These are phyloP conservation scores for Aphanoascus verrucosus DNA, from an alignment of 2,329 filamentous ascomycete genomes.

Conservation along the genomic window DNA sequence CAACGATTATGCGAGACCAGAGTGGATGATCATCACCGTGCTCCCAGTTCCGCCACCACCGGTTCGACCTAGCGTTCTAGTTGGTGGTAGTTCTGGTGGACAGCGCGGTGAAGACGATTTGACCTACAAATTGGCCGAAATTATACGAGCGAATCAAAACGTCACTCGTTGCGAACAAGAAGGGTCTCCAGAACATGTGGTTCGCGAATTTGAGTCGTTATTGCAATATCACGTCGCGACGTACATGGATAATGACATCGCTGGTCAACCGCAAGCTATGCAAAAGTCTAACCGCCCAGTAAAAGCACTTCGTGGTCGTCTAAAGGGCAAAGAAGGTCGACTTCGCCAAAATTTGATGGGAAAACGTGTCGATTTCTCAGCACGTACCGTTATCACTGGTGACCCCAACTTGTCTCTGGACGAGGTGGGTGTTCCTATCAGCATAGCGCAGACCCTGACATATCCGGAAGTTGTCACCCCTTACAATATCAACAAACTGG, in stretches of 20 bases:
- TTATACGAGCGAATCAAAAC: conserved; percentile 93
- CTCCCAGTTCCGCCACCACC: conserved; percentile 91
- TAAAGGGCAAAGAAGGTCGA: conserved; percentile 98
- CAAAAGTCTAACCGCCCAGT: conserved; percentile 96
- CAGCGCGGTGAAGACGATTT: conserved; percentile 96
- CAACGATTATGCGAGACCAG: conserved; percentile 85
- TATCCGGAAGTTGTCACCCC: conserved; percentile 96
- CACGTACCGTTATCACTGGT: conserved; percentile 98
- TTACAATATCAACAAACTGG: conserved; percentile 92
- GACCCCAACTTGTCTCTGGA: conserved; percentile 94
- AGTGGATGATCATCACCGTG: conserved; percentile 97
- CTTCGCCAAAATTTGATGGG: conserved; percentile 98
- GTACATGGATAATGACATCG: conserved; percentile 99
- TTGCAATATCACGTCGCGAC: conserved; percentile 97
- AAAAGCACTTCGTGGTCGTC: conserved; percentile 88
- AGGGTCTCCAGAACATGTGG: conserved; percentile 82
- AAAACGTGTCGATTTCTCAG: conserved; percentile 98
- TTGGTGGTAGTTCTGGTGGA: conserved; percentile 86
- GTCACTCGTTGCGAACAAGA: conserved; percentile 84
- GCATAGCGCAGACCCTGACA: conserved; percentile 83
- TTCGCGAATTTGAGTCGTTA: conserved; percentile 79
- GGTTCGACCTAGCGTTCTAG: conserved; percentile 91
- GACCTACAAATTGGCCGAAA: conserved; percentile 97
- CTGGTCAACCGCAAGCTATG: conserved; percentile 82
- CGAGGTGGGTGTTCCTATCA: conserved; percentile 91